Evolutionary conservation across 2,329 filamentous ascomycete genomes (phyloP), one percentile per base, ranked within the genome.

Genomic region (Colletotrichum sp.): DNA sequence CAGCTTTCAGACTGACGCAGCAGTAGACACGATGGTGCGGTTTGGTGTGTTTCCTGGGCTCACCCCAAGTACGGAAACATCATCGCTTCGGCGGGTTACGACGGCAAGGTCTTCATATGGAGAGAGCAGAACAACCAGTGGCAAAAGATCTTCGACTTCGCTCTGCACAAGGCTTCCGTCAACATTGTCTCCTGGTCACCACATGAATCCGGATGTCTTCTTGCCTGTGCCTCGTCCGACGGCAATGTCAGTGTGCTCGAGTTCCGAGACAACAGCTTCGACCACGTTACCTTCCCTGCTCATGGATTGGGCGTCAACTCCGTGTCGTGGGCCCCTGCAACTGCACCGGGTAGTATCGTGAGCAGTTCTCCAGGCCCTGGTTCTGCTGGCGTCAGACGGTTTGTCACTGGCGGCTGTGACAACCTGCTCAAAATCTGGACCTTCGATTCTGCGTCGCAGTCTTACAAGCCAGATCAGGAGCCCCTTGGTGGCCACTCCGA

Each of bases 31-130:
- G 97, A 99, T 85, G 96, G 96, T 77, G 96, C 97, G 43, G 96
- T 99, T 74, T 99, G 97, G 97, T 98, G 95, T 84, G 95, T 98
- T 74, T 94, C 96, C 80, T 99, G 97, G 97, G 96, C 96, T 64
- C 97, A 99, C 83, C 97, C 97, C 77, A 98, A 99, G 85, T 98
- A 97, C 86, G 97, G 97, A 87, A 98, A 96, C 84, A 98, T 99
- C 83, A 93, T 99, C 76, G 97, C 97, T 71, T 98, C 95, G 77
- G 95, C 96, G 67, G 95, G 95, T 79, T 99, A 98, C 88, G 97
- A 99, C 86, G 97, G 96, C 86, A 98, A 98, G 86, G 96, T 99
- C 79, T 93, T 98, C 85, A 98, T 99, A 89, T 99, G 96, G 96
- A 95, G 96, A 84, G 97, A 99, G 86, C 94, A 96, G 84, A 88